Evolutionary conservation across 768 basidiomycete genomes (phyloP), one percentile per base, ranked within the genome.

Genomic region (Tylopilus balloui): DNA sequence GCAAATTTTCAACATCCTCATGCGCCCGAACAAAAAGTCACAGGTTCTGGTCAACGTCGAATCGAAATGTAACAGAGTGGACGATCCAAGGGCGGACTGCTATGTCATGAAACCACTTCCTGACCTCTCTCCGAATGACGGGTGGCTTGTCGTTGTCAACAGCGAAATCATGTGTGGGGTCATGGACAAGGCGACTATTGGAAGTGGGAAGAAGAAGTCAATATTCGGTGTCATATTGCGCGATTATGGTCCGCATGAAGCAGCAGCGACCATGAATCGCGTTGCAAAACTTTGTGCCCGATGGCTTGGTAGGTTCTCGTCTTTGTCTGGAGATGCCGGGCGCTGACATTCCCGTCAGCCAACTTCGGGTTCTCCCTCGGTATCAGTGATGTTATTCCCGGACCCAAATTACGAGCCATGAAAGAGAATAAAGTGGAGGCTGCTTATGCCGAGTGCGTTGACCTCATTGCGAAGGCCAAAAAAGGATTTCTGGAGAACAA

Each of bases 141-240:
- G 95, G 1, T 98, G 91, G 84, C 79, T 99, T 23, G 96, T 99
- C 38, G 83, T 99, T 47, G 83, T 93, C 54, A 99, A 98, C 66
- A 92, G 89, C 62, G 94, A 99, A 69, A 92, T 99, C 59, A 99
- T 98, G 92, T 97, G 94, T 60, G 96, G 96, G 37, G 89, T 92
- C 14, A 95, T 98, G 85, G 96, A 99, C 73, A 99, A 99, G 71
- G 89, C 90, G 14, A 97, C 92, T 0, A 86, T 98, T 4, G 96
- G 96, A 46, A 88, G 91, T 58, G 96, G 96, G 45, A 99, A 99
- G 79, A 98, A 99, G 76, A 98, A 97, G 64, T 96, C 93, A 2
- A 92, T 99, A 36, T 99, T 98, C 62, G 95, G 95, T 54, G 91
- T 97, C 37, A 98, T 99, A 58, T 79, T 97, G 73, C 78, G 95